Conservation (phyloP, 805 yeast genomes). For the Pichia phayaonensis region DNA sequence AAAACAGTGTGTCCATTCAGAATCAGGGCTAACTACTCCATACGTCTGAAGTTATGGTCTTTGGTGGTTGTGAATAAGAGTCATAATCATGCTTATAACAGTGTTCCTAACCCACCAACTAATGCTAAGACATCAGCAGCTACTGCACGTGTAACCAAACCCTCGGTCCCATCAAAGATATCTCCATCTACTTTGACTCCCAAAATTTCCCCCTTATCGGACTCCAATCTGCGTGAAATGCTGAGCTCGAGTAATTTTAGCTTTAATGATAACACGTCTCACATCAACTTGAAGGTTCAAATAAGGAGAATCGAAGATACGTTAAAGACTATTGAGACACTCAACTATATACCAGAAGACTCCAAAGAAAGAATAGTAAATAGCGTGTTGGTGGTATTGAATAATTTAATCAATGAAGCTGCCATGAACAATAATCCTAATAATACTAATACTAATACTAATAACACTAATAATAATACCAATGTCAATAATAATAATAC, state of each 20-base stretch:
- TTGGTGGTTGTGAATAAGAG: conserved; percentile 51
- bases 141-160: not conserved
- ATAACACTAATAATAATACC: not conserved
- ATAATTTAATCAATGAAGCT: not conserved
- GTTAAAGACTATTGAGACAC: not conserved
- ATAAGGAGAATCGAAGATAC: conserved; percentile 4
- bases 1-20: conserved; percentile 47
- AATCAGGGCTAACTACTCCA: conserved; percentile 53
- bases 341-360: not conserved
- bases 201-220: not conserved
- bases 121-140: too few species aligned
- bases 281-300: not conserved
- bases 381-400: not conserved
- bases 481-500: too few species aligned
- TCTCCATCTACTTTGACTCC: not conserved
- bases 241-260: not conserved
- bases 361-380: conserved; percentile 4
- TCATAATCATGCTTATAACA: conserved; percentile 41
- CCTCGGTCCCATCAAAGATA: too few species aligned
- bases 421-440: not conserved
- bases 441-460: not conserved
- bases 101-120: too few species aligned
- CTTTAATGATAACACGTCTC: not conserved
- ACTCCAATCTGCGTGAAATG: not conserved
- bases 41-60: conserved; percentile 47